Evolutionary conservation across 139 green algal species (phyloP), one percentile per base, ranked within the genome.

Genomic region (Marvania coccoides): DNA sequence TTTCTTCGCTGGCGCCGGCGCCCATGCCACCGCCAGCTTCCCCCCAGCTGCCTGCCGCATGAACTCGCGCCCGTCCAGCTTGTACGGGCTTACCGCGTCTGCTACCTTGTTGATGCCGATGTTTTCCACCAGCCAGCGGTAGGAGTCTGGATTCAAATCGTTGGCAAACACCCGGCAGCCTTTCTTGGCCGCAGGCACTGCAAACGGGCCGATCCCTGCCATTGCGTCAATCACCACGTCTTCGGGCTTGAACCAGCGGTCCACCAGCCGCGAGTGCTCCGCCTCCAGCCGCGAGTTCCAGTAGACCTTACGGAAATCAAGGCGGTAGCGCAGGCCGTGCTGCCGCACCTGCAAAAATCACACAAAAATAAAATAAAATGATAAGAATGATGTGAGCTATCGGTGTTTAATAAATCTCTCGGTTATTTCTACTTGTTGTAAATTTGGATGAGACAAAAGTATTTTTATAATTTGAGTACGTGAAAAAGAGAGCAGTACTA

Each of bases 201-300:
- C 93, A 80, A 99, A 99, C 19, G 94, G 94, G 9, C 94, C 94
- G 6, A 99, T 91, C 46, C 94, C 90, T 9, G 84, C 86, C 90
- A 96, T 96, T 35, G 91, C 76, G 67, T 96, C 90, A 7, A 87
- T 64, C 19, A 99, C 69, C 7, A 88, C 67, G 2, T 97, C 65
- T 0, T 61, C 71, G 1, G 67, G 67, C 45, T 65, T 33, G 58
- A 95, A 92, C 15, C 55, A 67, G 10, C 29, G 47, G 13, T 65
- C 47, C 9, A 94, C 84, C 63, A 99, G 77, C 12, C 94, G 83
- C 38, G 81, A 67, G 84, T 99, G 94, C 79, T 99, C 94, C 23
- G 67, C 40, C 77, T 99, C 94, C 38, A 99, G 81, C 0, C 94
- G 70, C 1, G 88, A 96, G 83, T 99, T 99, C 94, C 94, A 99